phyloP scores from a whole-genome alignment of 2,329 filamentous ascomycete genomes.

The Cadophora sp. region DNA sequence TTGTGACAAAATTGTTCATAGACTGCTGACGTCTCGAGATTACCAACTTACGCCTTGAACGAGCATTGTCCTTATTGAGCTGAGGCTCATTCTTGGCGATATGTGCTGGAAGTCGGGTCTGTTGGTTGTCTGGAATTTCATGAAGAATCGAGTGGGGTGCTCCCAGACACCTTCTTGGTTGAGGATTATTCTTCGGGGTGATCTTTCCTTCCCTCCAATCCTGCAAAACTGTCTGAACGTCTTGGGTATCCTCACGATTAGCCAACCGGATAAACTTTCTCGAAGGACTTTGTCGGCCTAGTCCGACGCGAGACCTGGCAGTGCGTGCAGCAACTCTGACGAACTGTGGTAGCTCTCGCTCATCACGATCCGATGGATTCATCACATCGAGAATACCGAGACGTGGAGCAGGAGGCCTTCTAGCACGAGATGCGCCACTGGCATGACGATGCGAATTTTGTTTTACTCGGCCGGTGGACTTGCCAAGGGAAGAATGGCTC shows the following conservation, averaged over 20 bases:
- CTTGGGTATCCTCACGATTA: conserved; percentile 64
- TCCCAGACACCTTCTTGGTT: not conserved
- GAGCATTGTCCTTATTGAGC: not conserved
- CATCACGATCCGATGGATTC: conserved; percentile 43
- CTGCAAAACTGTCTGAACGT: conserved; percentile 58
- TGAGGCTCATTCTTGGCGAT: not conserved
- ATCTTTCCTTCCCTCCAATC: conserved; percentile 57
- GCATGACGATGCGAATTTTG: not conserved
- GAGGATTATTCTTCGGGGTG: conserved; percentile 23
- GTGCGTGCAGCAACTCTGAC: conserved; percentile 67
- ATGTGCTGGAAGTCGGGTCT: conserved; percentile 27
- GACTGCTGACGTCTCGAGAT: conserved; percentile 37
- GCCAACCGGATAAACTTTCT: conserved; percentile 66
- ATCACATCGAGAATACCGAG: conserved; percentile 67
- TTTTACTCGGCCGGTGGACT: not conserved
- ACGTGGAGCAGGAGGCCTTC: conserved; percentile 47
- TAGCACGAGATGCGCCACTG: not conserved
- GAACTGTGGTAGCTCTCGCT: conserved; percentile 56
- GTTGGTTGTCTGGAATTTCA: conserved; percentile 34
- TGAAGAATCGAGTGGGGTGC: conserved; percentile 26
- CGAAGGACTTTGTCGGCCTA: conserved; percentile 61
- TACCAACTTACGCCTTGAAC: conserved; percentile 28
- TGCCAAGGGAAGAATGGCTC: not conserved
- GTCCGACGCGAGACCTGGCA: conserved; percentile 53
- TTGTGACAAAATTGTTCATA: conserved; percentile 44